A percentile compares a stretch with the other conserved stretches of the same genome.
phyloP scores from a whole-genome alignment of 495 filamentous ascomycete genomes.

The Penicillium silybi region DNA sequence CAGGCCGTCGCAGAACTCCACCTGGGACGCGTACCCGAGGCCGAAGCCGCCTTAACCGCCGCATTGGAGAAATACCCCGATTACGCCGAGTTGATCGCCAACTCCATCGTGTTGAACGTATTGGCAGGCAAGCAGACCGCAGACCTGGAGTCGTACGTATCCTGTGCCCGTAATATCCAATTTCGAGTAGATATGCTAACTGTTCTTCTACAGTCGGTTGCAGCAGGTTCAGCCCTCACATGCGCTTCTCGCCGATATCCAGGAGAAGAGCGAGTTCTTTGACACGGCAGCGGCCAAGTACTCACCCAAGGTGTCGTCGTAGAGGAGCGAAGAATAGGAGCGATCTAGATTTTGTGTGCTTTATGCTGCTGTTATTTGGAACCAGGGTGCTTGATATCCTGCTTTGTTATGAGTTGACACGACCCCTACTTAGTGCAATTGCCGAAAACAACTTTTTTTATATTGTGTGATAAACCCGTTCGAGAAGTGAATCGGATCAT shows the following conservation, averaged over 20 bases:
- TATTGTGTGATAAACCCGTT: neutral
- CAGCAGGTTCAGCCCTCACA: constrained; percentile 57
- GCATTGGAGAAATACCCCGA: constrained; percentile 70
- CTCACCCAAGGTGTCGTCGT: constrained; percentile 65
- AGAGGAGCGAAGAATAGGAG: neutral
- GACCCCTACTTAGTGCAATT: constrained; percentile 20
- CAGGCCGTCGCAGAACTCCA: constrained; percentile 93
- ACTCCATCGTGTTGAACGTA: constrained; percentile 72
- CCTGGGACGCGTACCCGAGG: constrained; percentile 83
- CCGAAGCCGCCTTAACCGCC: constrained; percentile 77
- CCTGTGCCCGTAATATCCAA: neutral
- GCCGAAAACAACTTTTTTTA: constrained; percentile 9
- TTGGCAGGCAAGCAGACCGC: constrained; percentile 65
- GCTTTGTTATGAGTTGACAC: constrained; percentile 29
- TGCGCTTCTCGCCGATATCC: constrained; percentile 60
- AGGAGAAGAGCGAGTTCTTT: constrained; percentile 74
- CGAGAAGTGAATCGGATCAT: neutral
- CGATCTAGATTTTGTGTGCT: neutral
- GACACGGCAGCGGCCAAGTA: constrained; percentile 78
- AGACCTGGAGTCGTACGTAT: constrained; percentile 57
- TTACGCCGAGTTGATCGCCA: constrained; percentile 71
- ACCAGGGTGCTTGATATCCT: constrained; percentile 19
- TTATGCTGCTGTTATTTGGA: constrained; percentile 22
- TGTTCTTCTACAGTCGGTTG: constrained; percentile 45
- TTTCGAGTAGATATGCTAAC: constrained; percentile 13